A percentile compares a stretch with the other conserved stretches of the same genome.
These are phyloP conservation scores for Fraxinus latifolia DNA, from an alignment of 305 asterid species.

Conservation along the genomic window DNA sequence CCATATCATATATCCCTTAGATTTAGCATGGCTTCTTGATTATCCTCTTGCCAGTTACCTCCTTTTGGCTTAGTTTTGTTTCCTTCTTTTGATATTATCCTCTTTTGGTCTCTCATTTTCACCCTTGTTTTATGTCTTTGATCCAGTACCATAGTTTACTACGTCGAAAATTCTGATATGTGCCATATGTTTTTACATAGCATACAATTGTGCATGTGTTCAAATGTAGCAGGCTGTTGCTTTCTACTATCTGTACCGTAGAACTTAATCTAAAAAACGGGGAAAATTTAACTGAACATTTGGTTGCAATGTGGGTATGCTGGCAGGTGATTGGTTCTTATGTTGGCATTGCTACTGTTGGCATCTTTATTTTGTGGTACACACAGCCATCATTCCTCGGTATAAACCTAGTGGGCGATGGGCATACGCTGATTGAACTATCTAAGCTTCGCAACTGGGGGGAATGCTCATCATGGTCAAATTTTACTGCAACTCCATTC, in stretches of 20 bases:
- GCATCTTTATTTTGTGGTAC: conserved; percentile 80
- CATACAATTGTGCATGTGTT: background rate
- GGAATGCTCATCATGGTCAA: conserved; percentile 71
- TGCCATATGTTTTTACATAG: background rate
- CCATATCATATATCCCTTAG: background rate
- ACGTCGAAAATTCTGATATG: background rate
- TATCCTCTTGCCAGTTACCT: background rate
- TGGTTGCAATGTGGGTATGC: background rate
- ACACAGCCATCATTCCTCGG: conserved; percentile 79
- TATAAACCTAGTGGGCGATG: conserved; percentile 56
- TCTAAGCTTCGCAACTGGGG: conserved; percentile 94
- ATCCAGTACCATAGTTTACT: background rate
- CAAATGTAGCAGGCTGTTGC: background rate
- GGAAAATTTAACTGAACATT: background rate
- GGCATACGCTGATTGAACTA: conserved; percentile 67
- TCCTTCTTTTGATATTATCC: background rate
- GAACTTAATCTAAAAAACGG: background rate
- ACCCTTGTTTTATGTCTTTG: background rate
- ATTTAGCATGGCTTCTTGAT: background rate
- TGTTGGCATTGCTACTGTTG: conserved; percentile 86
- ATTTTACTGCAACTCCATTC: conserved; percentile 71
- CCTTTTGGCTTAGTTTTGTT: background rate
- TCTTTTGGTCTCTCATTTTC: background rate
- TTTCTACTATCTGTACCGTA: background rate
- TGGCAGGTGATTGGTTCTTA: conserved; percentile 83